These are phyloP conservation scores for Irpex rosettiformis DNA, from an alignment of 1,284 basidiomycete genomes.

Conservation along the genomic window DNA sequence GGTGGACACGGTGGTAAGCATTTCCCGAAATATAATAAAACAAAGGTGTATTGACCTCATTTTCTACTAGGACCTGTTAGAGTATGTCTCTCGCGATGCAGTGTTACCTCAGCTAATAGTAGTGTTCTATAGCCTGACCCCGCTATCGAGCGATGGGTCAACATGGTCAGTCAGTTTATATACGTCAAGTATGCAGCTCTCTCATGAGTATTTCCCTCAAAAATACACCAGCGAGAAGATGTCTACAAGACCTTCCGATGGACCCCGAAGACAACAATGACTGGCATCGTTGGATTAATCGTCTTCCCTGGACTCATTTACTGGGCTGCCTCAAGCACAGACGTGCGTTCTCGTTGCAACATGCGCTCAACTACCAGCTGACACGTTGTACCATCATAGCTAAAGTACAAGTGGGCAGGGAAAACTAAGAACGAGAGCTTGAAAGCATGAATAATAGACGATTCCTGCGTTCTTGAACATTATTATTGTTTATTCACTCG, in stretches of 20 bases:
- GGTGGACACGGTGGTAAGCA: slow-evolving; percentile 38
- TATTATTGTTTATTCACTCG: slow-evolving; percentile 4
- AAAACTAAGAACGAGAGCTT: slow-evolving; percentile 37
- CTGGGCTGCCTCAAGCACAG: slow-evolving; percentile 30
- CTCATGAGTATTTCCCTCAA: neutral
- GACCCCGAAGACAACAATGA: slow-evolving; percentile 58
- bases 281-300: slow-evolving; percentile 46
- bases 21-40: neutral
- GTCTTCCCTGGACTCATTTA: slow-evolving; percentile 45
- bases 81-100: neutral
- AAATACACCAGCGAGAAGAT: slow-evolving; percentile 64
- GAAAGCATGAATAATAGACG: slow-evolving; percentile 11
- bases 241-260: slow-evolving; percentile 79
- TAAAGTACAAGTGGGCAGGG: slow-evolving; percentile 35
- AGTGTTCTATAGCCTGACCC: slow-evolving; percentile 57
- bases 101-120: neutral
- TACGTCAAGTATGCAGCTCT: neutral
- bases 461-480: neutral
- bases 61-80: slow-evolving; percentile 1
- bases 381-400: slow-evolving; percentile 18
- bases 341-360: slow-evolving; percentile 27
- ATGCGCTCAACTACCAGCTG: neutral
- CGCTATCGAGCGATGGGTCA: slow-evolving; percentile 76
- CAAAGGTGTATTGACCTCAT: neutral
- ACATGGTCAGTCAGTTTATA: slow-evolving; percentile 51